Base-by-base conservation (phyloP, 2,329 filamentous ascomycete species). In the Didymella pinodella region DNA sequence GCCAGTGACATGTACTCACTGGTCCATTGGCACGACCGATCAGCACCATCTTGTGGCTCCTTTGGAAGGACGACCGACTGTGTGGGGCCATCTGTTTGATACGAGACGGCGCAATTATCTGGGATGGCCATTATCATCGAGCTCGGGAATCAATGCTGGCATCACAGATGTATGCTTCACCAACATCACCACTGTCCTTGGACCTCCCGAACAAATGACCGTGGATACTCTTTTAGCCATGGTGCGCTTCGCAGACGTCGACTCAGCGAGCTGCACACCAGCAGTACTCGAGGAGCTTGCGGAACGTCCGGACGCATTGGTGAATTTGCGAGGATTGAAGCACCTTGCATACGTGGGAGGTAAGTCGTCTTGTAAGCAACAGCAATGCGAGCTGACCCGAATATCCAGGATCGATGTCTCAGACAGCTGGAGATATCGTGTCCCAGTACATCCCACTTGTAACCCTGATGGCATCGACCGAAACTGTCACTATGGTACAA, bases 1-100 rank as follows among this genome's bases (percentile, higher is more conserved):
- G 40, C 74, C 76, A 4, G 70, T 79, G 1, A 58, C 69, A 12
- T 76, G 66, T 61, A 74, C 71, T 14, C 65, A 74, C 34, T 63
- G 62, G 59, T 50, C 57, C 2, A 53, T 72, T 3, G 57, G 48
- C 20, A 65, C 62, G 6, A 52, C 45, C 7, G 70, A 71, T 48
- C 34, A 53, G 18, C 65, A 72, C 38, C 65, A 68, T 12, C n/a
- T 57, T 10, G 59, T 69, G 7, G 56, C 65, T 43, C 54, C 62
- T 14, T 32, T 70, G 6, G 62, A 69, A 22, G 65, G 65, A 3
- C 50, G 67, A 10, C 64, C 65, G 3, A 59, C 59, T 1, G 25
- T 72, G n/a, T 69, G 62, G 60, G 64, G 57, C 12, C 29, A 50
- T 6, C 0, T 65, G 4, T 49, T 61, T 14, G 51, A 65, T 40